phyloP scores from a whole-genome alignment of 768 basidiomycete species.

The Boletales sp. region DNA sequence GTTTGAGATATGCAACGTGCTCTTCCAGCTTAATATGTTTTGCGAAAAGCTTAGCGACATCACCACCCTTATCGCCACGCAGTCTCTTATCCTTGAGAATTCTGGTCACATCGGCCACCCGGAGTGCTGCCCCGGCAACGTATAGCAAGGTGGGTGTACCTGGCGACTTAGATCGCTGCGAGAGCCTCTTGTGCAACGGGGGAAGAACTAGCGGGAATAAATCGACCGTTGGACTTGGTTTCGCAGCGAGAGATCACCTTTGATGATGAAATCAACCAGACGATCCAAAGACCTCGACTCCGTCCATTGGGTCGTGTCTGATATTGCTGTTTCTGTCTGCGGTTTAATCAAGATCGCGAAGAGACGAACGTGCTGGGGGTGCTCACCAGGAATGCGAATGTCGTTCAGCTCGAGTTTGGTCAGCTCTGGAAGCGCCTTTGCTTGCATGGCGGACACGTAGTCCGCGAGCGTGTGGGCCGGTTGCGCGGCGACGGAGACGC shows the following conservation, averaged over 20 bases:
- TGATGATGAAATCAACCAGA: constrained; percentile 70
- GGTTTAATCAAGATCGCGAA: constrained; percentile 44
- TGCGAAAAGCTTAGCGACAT: constrained; percentile 93
- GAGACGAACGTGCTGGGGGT: background rate
- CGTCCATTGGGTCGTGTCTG: constrained; percentile 73
- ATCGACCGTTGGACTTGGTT: background rate
- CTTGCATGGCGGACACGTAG: constrained; percentile 64
- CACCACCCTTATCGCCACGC: constrained; percentile 79
- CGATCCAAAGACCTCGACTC: constrained; percentile 67
- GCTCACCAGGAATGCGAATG: constrained; percentile 70
- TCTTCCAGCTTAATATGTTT: constrained; percentile 91
- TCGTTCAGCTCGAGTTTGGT: constrained; percentile 80
- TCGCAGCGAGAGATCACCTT: constrained; percentile 41
- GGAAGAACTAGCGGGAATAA: constrained; percentile 50
- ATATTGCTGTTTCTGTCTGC: constrained; percentile 66
- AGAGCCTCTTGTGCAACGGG: constrained; percentile 61
- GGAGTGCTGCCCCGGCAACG: constrained; percentile 82
- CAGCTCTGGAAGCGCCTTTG: constrained; percentile 63
- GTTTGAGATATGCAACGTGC: constrained; percentile 77
- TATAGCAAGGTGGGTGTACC: constrained; percentile 89
- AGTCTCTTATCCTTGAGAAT: constrained; percentile 65
- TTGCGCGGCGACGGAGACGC: constrained; percentile 51
- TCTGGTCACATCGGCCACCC: constrained; percentile 86
- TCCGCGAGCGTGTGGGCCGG: constrained; percentile 55
- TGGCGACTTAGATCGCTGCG: constrained; percentile 68